Evolutionary conservation across 805 yeast genomes (phyloP), one percentile per base, ranked within the genome.

Genomic region (Wickerhamiella spandovensis): DNA sequence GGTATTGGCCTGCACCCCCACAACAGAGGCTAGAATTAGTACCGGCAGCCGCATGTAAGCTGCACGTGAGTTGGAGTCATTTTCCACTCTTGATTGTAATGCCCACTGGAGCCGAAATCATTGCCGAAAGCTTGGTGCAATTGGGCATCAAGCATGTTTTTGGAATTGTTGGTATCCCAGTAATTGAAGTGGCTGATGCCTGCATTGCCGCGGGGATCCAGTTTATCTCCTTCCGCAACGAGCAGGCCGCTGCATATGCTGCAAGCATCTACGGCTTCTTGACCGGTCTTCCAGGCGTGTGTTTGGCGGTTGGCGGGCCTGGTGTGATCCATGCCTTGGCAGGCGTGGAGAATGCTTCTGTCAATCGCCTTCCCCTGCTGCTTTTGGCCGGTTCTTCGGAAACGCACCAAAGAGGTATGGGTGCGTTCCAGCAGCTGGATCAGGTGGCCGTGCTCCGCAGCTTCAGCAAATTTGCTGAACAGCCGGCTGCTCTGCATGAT

Each of bases 81-180:
- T 12, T 22, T n/a, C n/a, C n/a, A n/a, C n/a, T n/a, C n/a, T 35
- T 15, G 39, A 35, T 17, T n/a, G 15, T n/a, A 22, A 44, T 47
- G 52, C 43, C 39, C 13, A 50, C 51, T 39, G 81, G 81, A 1
- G 69, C 82, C 0, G 62, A 64, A 23, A 58, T 74, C 1, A 74
- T 81, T 47, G 82, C 84, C 0, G 58, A 62, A 23, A 51, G 75
- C 0, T 65, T 82, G 8, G 64, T 67, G 44, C 58, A 62, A 7
- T 68, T 80, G 15, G 82, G 80, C 0, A 76, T 81, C 20, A 67
- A 70, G 25, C 72, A 71, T 12, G 75, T 81, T 1, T 82, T 82
- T 63, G 89, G 88, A 2, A 71, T 82, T 23, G 88, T 82, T 3
- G 89, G 88, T 0, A 82, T 82, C 44, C 89, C 89, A 1, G 78